Base-by-base conservation (phyloP, 441 rosid species). In the Pelargonium cotyledonis region DNA sequence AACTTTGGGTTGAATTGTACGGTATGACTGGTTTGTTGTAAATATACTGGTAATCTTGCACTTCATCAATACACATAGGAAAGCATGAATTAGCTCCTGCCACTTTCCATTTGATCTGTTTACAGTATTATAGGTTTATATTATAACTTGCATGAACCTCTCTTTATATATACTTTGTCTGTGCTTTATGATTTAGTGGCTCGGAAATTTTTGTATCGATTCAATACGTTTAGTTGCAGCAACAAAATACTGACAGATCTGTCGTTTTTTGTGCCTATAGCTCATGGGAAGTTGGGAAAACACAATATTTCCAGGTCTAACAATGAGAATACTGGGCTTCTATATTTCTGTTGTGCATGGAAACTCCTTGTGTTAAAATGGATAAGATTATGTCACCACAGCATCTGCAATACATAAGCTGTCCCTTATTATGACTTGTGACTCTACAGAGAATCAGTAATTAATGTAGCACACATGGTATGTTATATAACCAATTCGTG, bases 251-350 rank as follows among this genome's bases (percentile, higher is more conserved):
- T 62, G 63, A 68, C 64, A 9, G 29, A 7, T 18, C n/a, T 53
- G 15, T 70, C 64, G 14, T 71, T 71, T 68, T 65, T 69, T 60
- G 83, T 89, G 95, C 88, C 49, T 89, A 88, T 80, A 86, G 96
- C 70, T 83, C 92, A 44, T 84, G 88, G 83, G 93, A 91, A 40
- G 91, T 83, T 53, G 95, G 90, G 70, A 91, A 91, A 81, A 79
- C 77, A 46, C 89, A 86, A 65, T 88, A 76, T 90, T 92, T 79
- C 94, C 97, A 62, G 91, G 98, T 49, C 80, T 92, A 79, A 85
- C 92, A 16, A 81, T 80, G 64, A 82, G 66, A 82, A 88, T 87
- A 31, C 57, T 87, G 65, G 89, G 91, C 55, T 86, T 80, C 79
- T 90, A 90, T 73, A 78, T 90, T 68, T 85, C 82, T 65, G 84